Evolutionary conservation across 192 early-diverging fungal genomes (phyloP).

Genomic region (Entomortierella parvispora): DNA sequence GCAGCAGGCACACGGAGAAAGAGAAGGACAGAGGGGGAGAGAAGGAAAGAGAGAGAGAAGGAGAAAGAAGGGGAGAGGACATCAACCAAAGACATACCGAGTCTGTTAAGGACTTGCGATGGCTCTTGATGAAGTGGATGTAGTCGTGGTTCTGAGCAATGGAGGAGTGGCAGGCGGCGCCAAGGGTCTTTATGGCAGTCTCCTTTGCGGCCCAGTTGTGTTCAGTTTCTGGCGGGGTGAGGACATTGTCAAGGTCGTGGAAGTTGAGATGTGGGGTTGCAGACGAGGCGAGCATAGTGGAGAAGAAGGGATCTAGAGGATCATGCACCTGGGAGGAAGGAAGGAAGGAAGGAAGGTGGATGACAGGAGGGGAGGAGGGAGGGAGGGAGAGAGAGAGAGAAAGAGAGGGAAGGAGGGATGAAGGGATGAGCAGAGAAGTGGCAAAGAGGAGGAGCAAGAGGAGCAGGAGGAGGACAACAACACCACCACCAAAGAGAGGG

Average conservation of each 20-base stretch:
- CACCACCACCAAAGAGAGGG: neutral
- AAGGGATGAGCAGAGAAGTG: neutral
- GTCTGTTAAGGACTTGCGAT: slow-evolving; percentile 39
- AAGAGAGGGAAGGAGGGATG: slow-evolving; percentile 2
- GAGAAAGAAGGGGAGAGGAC: neutral
- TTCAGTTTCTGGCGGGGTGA: slow-evolving; percentile 47
- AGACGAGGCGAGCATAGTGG: slow-evolving; percentile 13
- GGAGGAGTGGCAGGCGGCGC: slow-evolving; percentile 30
- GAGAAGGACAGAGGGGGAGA: neutral
- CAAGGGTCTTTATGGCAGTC: slow-evolving; percentile 35
- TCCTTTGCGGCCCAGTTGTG: slow-evolving; percentile 52
- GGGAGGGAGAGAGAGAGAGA: neutral
- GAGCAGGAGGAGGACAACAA: neutral
- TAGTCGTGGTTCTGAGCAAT: slow-evolving; percentile 40
- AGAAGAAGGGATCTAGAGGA: neutral
- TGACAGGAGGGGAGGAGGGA: no score
- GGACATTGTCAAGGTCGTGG: slow-evolving; percentile 43
- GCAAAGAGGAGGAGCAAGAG: neutral
- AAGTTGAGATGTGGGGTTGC: slow-evolving; percentile 32
- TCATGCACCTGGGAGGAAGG: slow-evolving; percentile 1
- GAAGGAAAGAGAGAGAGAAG: neutral
- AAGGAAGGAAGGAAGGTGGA: neutral
- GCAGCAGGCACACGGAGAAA: no score
- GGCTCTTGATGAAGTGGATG: slow-evolving; percentile 39
- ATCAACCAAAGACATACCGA: slow-evolving; percentile 29